Conservation (phyloP, 176 grass and related monocot species). For the Chloris gayana region DNA sequence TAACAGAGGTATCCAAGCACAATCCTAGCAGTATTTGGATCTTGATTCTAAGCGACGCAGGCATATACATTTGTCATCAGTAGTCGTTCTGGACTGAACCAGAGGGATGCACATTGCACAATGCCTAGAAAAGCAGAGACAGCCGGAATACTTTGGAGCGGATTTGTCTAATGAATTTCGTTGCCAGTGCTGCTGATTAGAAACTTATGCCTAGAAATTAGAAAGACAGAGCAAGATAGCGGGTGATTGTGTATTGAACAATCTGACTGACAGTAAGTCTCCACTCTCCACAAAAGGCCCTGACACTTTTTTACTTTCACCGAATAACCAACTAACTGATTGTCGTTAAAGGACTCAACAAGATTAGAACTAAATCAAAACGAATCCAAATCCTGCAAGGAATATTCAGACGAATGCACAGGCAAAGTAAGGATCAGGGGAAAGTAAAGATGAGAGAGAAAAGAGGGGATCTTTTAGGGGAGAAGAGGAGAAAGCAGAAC, state of each 20-base stretch:
- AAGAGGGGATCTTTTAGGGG: too few species aligned
- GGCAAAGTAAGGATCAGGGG: neutral
- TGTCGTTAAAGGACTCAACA: neutral
- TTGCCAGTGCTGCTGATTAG: neutral
- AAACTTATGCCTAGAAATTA: neutral
- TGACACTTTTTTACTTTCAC: neutral
- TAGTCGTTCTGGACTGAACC: neutral
- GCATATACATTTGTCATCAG: neutral
- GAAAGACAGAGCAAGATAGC: neutral
- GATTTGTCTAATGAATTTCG: neutral
- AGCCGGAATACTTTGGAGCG: neutral
- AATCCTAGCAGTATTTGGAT: neutral
- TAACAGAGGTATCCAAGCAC: neutral
- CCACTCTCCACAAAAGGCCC: neutral
- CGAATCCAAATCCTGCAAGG: neutral
- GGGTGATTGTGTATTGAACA: neutral
- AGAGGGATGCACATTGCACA: too few species aligned
- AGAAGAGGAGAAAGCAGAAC: neutral
- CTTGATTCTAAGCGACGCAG: neutral
- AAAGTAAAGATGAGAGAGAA: neutral
- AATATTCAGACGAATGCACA: constrained; percentile 9
- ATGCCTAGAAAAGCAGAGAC: neutral
- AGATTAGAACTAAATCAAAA: neutral
- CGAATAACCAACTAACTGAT: neutral
- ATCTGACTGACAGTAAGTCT: neutral